A percentile compares a stretch with the other conserved stretches of the same genome.
phyloP scores from a whole-genome alignment of 768 basidiomycete species.

The Mycena polygramma region DNA sequence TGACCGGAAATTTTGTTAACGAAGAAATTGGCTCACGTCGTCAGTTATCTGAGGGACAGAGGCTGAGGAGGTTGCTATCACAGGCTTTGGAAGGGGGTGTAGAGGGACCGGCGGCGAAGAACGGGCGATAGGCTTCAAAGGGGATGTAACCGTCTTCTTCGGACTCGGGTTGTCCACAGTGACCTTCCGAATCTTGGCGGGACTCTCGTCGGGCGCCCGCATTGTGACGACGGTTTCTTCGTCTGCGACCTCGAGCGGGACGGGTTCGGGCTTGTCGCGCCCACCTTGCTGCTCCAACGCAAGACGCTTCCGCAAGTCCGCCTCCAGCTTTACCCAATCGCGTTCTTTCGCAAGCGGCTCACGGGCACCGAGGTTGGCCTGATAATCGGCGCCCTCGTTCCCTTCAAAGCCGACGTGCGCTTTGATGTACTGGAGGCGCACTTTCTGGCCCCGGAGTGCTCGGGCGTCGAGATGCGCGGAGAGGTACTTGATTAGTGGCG shows the following conservation, averaged over 20 bases:
- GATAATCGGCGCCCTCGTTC: conserved; percentile 88
- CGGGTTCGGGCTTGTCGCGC: conserved; percentile 1
- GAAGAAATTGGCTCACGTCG: conserved; percentile 4
- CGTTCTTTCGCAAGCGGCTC: conserved; percentile 59
- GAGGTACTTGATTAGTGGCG: conserved; percentile 77
- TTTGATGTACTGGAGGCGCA: conserved; percentile 78
- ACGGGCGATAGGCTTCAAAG: not conserved
- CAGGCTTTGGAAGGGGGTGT: too few relatives aligned
- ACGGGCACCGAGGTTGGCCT: conserved; percentile 72
- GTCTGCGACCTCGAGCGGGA: not conserved
- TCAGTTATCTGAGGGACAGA: not conserved
- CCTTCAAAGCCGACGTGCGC: conserved; percentile 85
- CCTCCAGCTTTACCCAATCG: conserved; percentile 67
- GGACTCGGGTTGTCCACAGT: not conserved
- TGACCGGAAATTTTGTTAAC: not conserved
- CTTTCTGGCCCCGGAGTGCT: conserved; percentile 61
- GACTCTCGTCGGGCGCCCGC: conserved; percentile 21
- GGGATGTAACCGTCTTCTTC: conserved; percentile 30
- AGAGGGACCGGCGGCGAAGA: conserved; percentile 1
- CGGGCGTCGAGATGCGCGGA: conserved; percentile 71
- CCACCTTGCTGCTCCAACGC: not conserved
- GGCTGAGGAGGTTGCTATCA: too few relatives aligned
- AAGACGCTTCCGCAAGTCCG: conserved; percentile 35
- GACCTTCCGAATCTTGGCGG: conserved; percentile 29
- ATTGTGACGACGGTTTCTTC: not conserved